Percentiles rank a stretch among this genome's conserved stretches.
phyloP scores from a whole-genome alignment of 1,139 yeast species.

The Geotrichum citri-aurantii region DNA sequence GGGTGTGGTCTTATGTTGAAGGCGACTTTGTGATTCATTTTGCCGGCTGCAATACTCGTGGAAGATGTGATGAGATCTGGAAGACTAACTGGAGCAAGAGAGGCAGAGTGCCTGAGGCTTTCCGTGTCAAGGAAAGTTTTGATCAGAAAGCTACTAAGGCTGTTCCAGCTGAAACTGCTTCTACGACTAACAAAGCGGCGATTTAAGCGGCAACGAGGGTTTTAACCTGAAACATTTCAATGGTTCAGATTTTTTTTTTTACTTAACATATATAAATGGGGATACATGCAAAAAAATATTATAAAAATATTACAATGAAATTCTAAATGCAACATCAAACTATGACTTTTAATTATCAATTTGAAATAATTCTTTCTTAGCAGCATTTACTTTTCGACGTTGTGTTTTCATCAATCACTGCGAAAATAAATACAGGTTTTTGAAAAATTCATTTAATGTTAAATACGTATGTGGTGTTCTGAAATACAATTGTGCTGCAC shows the following conservation, averaged over 20 bases:
- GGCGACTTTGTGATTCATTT: slow-evolving; percentile 31
- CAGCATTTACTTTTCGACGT: too few relatives aligned
- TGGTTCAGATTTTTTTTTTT: background rate
- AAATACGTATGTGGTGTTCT: too few relatives aligned
- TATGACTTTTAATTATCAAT: too few relatives aligned
- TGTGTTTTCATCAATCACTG: too few relatives aligned
- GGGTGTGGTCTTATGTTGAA: slow-evolving; percentile 23
- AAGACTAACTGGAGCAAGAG: slow-evolving; percentile 12
- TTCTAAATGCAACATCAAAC: too few relatives aligned
- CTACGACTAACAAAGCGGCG: background rate
- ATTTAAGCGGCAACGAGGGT: background rate
- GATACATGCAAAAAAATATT: background rate
- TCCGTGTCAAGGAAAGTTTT: background rate
- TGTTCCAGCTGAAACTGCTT: background rate
- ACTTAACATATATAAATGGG: background rate
- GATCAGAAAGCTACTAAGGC: background rate
- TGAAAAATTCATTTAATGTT: too few relatives aligned
- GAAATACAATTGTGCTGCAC: too few relatives aligned
- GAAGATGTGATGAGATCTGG: slow-evolving; percentile 14
- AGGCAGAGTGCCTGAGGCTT: slow-evolving; percentile 10
- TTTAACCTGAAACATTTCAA: background rate
- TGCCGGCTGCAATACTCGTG: slow-evolving; percentile 25
- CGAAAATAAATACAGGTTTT: too few relatives aligned
- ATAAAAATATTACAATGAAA: too few relatives aligned
- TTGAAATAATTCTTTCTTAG: too few relatives aligned